phyloP scores from a whole-genome alignment of 768 basidiomycete genomes.

The Guyanaporus albipodus region DNA sequence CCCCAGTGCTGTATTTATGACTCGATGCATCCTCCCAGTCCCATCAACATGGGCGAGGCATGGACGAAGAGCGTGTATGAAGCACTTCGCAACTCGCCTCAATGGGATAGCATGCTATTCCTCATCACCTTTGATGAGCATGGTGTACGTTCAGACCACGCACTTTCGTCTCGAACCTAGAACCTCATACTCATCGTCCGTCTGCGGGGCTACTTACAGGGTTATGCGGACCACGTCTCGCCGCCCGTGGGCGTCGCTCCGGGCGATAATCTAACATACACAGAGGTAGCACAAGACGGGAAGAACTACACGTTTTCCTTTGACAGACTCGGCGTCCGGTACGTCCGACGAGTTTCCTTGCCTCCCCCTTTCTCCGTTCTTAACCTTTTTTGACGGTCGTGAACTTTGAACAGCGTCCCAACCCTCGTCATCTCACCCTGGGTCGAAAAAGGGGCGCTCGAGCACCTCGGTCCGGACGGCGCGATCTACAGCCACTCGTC shows the following conservation, averaged over 20 bases:
- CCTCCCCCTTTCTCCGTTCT: not conserved
- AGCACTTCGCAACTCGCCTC: slow-evolving; percentile 22
- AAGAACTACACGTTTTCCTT: slow-evolving; percentile 19
- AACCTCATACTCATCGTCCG: not conserved
- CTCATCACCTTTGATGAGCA: slow-evolving; percentile 27
- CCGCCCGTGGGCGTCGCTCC: slow-evolving; percentile 22
- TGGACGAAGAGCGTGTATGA: slow-evolving; percentile 25
- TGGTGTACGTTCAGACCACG: slow-evolving; percentile 9
- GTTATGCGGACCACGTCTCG: slow-evolving; percentile 23
- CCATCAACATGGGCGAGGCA: slow-evolving; percentile 23
- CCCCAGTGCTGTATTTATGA: slow-evolving; percentile 22
- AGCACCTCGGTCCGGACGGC: slow-evolving; percentile 2
- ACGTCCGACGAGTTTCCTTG: not conserved
- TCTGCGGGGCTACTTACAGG: too few species aligned
- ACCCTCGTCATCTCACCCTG: slow-evolving; percentile 24
- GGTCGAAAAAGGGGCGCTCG: slow-evolving; percentile 21
- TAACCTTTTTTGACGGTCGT: not conserved
- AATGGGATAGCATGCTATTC: slow-evolving; percentile 21
- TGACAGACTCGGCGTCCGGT: slow-evolving; percentile 25
- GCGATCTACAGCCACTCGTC: slow-evolving; percentile 23
- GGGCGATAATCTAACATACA: slow-evolving; percentile 23
- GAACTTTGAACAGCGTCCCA: slow-evolving; percentile 10
- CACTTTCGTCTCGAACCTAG: not conserved
- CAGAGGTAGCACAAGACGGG: slow-evolving; percentile 18
- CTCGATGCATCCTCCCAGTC: slow-evolving; percentile 27